A percentile compares a stretch with the other conserved stretches of the same genome.
These are phyloP conservation scores for Metschnikowia lachancei DNA, from an alignment of 805 yeast species.

Conservation along the genomic window DNA sequence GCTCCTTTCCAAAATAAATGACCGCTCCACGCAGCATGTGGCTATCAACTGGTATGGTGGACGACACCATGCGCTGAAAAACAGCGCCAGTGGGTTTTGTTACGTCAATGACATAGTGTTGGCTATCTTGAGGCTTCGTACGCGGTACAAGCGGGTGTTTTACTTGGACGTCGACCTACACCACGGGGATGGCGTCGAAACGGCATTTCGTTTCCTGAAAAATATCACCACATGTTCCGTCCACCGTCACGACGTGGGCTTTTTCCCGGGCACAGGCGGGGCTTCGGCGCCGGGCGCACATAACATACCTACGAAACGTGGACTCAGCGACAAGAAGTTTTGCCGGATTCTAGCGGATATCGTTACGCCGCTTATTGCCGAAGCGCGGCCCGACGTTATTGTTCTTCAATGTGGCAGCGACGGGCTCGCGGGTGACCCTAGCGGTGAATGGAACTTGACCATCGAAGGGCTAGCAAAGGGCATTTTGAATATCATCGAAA, in stretches of 20 bases:
- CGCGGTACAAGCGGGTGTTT: conserved; percentile 44
- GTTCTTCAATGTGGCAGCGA: conserved; percentile 74
- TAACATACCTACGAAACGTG: conserved; percentile 58
- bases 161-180: conserved; percentile 74
- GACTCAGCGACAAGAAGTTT: conserved; percentile 50
- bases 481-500: conserved; percentile 21
- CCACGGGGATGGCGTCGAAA: conserved; percentile 79
- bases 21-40: conserved; percentile 23
- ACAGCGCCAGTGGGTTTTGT: conserved; percentile 66
- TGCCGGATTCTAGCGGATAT: conserved; percentile 37
- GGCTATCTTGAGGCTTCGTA: conserved; percentile 51
- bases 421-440: conserved; percentile 64
- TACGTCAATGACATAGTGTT: conserved; percentile 68
- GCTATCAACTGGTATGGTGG: conserved; percentile 77
- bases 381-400: conserved; percentile 48
- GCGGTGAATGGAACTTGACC: conserved; percentile 67
- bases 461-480: conserved; percentile 45
- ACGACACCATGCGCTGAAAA: conserved; percentile 61
- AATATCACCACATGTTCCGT: conserved; percentile 60
- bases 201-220: conserved; percentile 55
- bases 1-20: conserved; percentile 22
- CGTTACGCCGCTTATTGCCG: conserved; percentile 40
- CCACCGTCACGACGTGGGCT: conserved; percentile 64
- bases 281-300: conserved; percentile 36
- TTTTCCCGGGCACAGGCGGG: conserved; percentile 71